These are phyloP conservation scores for Cupressus sempervirens DNA, from an alignment of 75 land plant genomes.

Conservation along the genomic window DNA sequence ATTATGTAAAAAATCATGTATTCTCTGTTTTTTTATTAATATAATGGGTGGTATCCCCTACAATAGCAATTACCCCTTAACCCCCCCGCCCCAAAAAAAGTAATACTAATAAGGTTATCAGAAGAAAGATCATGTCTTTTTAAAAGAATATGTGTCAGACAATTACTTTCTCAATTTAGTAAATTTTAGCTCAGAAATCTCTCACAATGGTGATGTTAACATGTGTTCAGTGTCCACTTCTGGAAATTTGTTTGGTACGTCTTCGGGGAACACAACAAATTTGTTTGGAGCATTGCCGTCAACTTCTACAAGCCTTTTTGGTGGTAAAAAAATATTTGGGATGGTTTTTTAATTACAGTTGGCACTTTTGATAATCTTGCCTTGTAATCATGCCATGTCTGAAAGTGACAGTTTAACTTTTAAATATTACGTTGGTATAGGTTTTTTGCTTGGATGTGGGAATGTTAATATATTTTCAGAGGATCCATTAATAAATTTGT, in stretches of 20 bases:
- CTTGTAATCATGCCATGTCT: conserved; percentile 4
- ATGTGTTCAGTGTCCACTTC: conserved; percentile 16
- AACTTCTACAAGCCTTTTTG: conserved; percentile 23
- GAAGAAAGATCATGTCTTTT: not conserved
- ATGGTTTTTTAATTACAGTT: conserved; percentile 1
- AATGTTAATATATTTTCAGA: not conserved
- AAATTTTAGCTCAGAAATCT: not conserved
- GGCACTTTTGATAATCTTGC: conserved; percentile 2
- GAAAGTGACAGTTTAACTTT: not conserved
- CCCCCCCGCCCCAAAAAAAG: too few relatives aligned
- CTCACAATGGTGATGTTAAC: not conserved
- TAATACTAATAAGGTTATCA: not conserved
- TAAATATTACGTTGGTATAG: conserved; percentile 2
- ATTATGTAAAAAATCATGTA: too few relatives aligned
- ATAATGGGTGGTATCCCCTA: too few relatives aligned
- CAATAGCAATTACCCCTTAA: too few relatives aligned
- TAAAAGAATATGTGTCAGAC: not conserved
- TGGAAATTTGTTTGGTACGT: conserved; percentile 20
- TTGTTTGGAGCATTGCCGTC: conserved; percentile 24
- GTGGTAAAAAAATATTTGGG: not conserved
- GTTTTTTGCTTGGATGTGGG: conserved; percentile 7
- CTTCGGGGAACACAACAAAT: conserved; percentile 16
- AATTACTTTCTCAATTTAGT: not conserved
- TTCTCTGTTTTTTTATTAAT: too few relatives aligned
- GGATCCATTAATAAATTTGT: not conserved